Base-by-base conservation (phyloP, 1,139 yeast genomes). In the Yamadazyma spencermartinsiae region DNA sequence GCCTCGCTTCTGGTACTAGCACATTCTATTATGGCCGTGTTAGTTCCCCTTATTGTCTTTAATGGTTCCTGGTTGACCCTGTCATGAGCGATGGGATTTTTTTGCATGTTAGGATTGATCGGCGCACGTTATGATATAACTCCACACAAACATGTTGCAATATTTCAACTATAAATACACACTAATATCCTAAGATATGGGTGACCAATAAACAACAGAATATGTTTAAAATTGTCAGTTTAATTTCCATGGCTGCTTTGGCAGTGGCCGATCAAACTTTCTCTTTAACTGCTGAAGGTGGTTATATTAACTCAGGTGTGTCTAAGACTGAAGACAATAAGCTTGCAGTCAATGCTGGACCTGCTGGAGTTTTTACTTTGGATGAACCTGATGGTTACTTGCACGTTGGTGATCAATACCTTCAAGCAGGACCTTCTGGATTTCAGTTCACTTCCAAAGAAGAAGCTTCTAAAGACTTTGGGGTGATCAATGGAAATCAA, bases 371-470 rank as follows among this genome's bases (percentile, higher is more conserved):
- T 11, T 48, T 62, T 43, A 40, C 43, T 40, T 62, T 65, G 49
- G 48, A 51, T 34, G 63, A 62, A 41, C 68, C 70, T 34, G 48
- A 58, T 40, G 68, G 68, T 15, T 59, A 46, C 48, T 47, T 60
- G 30, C 31, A 44, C 17, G 50, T 51, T 33, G 52, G 43, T 31
- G 62, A 56, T 19, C 34, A 51, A 37, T 52, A 54, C 40, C 48
- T 61, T 30, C 36, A 38, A 17, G 39, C 53, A 19, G 32, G 45
- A 32, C 49, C 54, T 4, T 43, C 37, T 4, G 52, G 55, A 14
- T 40, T 48, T 4, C 20, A 4, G 7, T 38, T 38, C 12, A 33
- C 37, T 19, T 21, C 52, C 30, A 26, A 37, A 26, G 47, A 37
- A 35, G 43, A 51, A 6, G 63, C 62, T 36, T 50, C 65, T 20